phyloP scores from a whole-genome alignment of 208 protist species.

The Leishmania major region DNA sequence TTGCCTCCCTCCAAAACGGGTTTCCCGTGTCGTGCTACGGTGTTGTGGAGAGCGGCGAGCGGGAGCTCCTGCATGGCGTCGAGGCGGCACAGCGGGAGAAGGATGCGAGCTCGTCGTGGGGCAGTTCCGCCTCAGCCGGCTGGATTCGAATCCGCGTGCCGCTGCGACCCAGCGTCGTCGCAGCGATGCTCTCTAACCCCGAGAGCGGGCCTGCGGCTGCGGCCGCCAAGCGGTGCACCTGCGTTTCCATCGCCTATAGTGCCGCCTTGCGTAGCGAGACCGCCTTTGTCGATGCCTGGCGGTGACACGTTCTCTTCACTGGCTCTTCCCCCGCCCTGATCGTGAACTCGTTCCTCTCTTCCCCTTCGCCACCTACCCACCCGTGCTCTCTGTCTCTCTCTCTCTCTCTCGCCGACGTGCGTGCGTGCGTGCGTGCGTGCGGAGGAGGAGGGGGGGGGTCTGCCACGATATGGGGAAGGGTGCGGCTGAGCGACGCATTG shows the following conservation, averaged over 20 bases:
- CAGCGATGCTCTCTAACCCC: conserved; percentile 15
- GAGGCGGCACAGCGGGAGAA: not conserved
- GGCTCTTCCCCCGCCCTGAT: not conserved
- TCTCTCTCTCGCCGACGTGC: not conserved
- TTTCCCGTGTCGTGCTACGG: conserved; percentile 82
- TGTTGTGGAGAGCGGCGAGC: conserved; percentile 77
- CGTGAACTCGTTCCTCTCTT: not conserved
- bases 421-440: not conserved
- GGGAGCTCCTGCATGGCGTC: conserved; percentile 36
- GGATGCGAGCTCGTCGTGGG: not conserved
- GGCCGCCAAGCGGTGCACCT: conserved; percentile 1
- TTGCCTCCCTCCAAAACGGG: conserved; percentile 44
- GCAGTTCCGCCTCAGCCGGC: not conserved
- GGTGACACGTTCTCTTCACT: not conserved
- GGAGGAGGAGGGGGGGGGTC: not conserved
- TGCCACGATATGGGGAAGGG: not conserved
- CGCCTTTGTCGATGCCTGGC: conserved; percentile 48
- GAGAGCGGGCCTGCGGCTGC: not conserved
- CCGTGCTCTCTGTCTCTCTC: not conserved
- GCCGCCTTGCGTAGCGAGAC: conserved; percentile 54
- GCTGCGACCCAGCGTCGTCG: conserved; percentile 41
- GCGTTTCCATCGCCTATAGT: conserved; percentile 68
- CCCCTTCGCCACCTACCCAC: not conserved
- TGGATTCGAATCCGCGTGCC: conserved; percentile 63
- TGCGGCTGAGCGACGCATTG: not conserved